Conservation (phyloP, 257 asterid genomes). For the Jaltomata sinuosa region DNA sequence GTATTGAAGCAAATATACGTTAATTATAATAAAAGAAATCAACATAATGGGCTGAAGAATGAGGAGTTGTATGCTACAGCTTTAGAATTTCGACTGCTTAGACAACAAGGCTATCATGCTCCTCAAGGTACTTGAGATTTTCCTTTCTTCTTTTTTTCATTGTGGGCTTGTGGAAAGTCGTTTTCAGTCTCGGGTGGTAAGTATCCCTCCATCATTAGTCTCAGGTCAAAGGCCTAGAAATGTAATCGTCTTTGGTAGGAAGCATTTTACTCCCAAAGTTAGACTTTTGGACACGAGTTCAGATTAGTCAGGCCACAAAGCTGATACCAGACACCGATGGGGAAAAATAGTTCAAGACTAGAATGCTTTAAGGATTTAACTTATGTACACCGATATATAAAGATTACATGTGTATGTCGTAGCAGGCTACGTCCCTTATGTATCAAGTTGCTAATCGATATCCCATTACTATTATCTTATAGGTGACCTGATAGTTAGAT, state of each 20-base stretch:
- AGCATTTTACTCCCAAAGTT: not conserved
- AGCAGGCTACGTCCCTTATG: not conserved
- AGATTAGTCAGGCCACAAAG: not conserved
- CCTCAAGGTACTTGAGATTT: slow-evolving; percentile 7
- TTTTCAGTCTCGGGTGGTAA: not conserved
- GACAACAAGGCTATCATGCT: slow-evolving; percentile 17
- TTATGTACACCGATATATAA: not conserved
- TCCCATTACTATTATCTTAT: not conserved
- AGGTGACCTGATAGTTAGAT: not conserved
- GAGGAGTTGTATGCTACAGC: slow-evolving; percentile 11
- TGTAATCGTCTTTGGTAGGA: not conserved
- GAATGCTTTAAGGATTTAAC: not conserved
- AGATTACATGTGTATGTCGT: not conserved
- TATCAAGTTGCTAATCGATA: not conserved
- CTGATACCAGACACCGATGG: not conserved
- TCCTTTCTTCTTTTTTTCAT: not conserved
- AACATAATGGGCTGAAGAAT: not conserved
- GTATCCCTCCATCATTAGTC: not conserved
- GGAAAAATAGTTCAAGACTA: not conserved
- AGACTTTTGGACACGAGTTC: not conserved
- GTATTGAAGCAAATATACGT: slow-evolving; percentile 1
- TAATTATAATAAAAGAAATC: not conserved
- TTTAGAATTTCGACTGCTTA: slow-evolving; percentile 19
- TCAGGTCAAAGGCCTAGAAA: not conserved
- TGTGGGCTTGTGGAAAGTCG: no score